phyloP scores from a whole-genome alignment of 305 asterid genomes.

The Stenogyne calaminthoides region DNA sequence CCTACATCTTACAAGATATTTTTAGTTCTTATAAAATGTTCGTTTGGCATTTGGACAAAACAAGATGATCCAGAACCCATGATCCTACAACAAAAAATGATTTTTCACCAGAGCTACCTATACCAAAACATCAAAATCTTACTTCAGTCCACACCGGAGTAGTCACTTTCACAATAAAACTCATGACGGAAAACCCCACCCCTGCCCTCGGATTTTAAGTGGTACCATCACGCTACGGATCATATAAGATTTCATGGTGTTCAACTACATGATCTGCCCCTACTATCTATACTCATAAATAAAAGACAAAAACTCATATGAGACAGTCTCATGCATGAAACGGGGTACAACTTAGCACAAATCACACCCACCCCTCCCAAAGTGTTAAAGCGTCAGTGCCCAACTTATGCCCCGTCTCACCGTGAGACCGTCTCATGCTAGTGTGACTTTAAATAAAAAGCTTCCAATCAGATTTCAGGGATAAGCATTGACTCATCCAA shows the following conservation, averaged over 20 bases:
- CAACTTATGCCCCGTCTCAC: too few relatives aligned
- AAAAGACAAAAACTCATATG: too few relatives aligned
- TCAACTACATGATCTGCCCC: neutral
- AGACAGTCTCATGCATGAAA: too few relatives aligned
- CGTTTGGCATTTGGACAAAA: neutral
- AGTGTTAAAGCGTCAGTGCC: too few relatives aligned
- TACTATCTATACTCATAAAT: neutral
- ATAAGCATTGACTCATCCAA: neutral
- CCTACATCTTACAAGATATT: neutral
- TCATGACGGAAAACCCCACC: neutral
- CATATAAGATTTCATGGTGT: neutral
- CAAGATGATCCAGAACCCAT: neutral
- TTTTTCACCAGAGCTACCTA: neutral
- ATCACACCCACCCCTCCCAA: too few relatives aligned
- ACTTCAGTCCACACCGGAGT: neutral
- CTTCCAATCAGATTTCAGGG: neutral
- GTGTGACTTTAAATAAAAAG: neutral
- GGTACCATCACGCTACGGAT: neutral
- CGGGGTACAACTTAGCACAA: too few relatives aligned
- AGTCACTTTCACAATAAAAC: neutral
- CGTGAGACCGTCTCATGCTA: too few relatives aligned
- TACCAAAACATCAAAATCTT: neutral
- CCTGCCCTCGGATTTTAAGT: neutral
- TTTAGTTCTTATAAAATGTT: neutral
- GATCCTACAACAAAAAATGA: neutral